These are phyloP conservation scores for Solanum raphanifolium DNA, from an alignment of 257 asterid species.

Conservation along the genomic window DNA sequence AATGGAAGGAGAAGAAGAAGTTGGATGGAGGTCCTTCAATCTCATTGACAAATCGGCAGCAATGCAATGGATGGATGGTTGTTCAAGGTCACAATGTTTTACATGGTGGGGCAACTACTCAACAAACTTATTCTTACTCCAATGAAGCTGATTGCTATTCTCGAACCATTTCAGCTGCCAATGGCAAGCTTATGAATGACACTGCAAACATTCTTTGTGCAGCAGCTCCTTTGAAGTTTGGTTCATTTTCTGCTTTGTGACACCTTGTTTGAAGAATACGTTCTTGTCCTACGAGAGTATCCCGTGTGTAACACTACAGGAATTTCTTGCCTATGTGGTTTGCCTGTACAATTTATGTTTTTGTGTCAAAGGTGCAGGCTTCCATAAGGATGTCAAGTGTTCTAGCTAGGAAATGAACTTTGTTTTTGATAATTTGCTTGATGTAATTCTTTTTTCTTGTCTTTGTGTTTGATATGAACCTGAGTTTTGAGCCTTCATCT, in stretches of 20 bases:
- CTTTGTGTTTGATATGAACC: not conserved
- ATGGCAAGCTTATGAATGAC: conserved; percentile 33
- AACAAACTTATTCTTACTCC: conserved; percentile 25
- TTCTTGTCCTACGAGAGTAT: not conserved
- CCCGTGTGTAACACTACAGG: not conserved
- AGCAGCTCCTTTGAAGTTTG: conserved; percentile 5
- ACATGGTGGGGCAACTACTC: conserved; percentile 42
- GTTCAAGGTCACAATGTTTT: conserved; percentile 44
- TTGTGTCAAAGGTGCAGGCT: not conserved
- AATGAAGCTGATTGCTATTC: conserved; percentile 36
- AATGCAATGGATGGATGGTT: conserved; percentile 53
- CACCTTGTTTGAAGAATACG: not conserved
- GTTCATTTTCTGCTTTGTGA: not conserved
- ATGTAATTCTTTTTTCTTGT: not conserved
- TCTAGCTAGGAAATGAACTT: not conserved
- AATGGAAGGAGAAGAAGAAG: conserved; percentile 40
- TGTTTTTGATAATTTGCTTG: not conserved
- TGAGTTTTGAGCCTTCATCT: not conserved
- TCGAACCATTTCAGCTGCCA: conserved; percentile 24
- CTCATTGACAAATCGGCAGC: conserved; percentile 28
- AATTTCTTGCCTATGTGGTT: not conserved
- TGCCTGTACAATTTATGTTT: not conserved
- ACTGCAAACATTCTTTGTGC: conserved; percentile 26
- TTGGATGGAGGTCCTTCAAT: conserved; percentile 3
- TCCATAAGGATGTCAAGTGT: not conserved